phyloP scores from a whole-genome alignment of 75 land plant species.

The Pinus taeda region DNA sequence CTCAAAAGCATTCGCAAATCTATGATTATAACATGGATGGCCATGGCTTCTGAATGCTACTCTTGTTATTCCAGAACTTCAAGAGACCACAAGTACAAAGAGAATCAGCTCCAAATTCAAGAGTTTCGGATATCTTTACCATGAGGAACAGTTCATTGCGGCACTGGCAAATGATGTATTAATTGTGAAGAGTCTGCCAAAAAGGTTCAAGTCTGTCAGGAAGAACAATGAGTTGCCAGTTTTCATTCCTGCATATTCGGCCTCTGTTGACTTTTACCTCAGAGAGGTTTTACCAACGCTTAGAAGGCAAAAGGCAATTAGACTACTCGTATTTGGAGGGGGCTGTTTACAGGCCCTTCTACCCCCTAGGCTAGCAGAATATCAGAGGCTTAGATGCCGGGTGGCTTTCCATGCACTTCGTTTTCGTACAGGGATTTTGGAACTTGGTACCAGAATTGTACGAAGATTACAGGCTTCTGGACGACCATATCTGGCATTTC shows the following conservation, averaged over 20 bases:
- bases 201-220: conserved; percentile 38
- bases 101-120: conserved; percentile 55
- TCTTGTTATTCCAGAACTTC: conserved; percentile 79
- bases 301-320: conserved; percentile 48
- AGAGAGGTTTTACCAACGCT: conserved; percentile 55
- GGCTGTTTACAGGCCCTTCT: conserved; percentile 91
- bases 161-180: conserved; percentile 34
- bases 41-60: conserved; percentile 87
- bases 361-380: conserved; percentile 60
- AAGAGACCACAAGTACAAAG: conserved; percentile 61
- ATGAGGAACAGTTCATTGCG: conserved; percentile 44
- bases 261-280: conserved; percentile 52
- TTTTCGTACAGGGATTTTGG: conserved; percentile 62
- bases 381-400: conserved; percentile 55
- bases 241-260: conserved; percentile 28
- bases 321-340: conserved; percentile 63
- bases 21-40: no score
- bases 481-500: conserved; percentile 67
- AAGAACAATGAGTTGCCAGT: conserved; percentile 48
- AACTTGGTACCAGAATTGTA: conserved; percentile 62
- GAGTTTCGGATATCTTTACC: conserved; percentile 44
- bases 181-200: conserved; percentile 42
- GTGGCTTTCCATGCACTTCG: conserved; percentile 59
- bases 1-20: no score
- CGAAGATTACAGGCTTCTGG: conserved; percentile 62